Conservation (phyloP, 306 rosid genomes). For the Psophocarpus tetragonolobus region DNA sequence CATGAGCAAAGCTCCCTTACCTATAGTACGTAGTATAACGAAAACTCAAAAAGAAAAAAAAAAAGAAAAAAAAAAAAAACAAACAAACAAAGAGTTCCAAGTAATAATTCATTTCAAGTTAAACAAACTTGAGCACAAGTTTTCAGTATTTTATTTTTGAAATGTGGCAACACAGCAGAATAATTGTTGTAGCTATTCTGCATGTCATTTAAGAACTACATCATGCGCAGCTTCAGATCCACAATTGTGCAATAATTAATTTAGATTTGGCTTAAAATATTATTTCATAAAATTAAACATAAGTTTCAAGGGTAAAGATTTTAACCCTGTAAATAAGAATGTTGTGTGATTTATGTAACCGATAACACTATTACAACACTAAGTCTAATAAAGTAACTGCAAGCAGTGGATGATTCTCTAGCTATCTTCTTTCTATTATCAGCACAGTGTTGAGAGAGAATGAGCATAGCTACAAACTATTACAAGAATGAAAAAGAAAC, state of each 20-base stretch:
- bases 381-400: not conserved
- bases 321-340: too few relatives aligned
- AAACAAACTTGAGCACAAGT: not conserved
- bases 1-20: not conserved
- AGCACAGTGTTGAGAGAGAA: not conserved
- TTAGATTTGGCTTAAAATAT: not conserved
- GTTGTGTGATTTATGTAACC: too few relatives aligned
- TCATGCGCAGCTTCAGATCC: not conserved
- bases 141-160: not conserved
- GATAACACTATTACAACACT: too few relatives aligned
- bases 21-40: not conserved
- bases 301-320: not conserved
- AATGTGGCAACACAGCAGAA: not conserved
- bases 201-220: not conserved
- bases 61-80: too few relatives aligned
- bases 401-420: not conserved
- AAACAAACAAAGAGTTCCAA: not conserved
- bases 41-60: not conserved
- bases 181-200: not conserved
- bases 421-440: not conserved
- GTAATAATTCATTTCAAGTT: not conserved
- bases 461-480: not conserved
- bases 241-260: not conserved
- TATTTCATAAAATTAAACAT: not conserved
- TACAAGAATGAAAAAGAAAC: not conserved